Base-by-base conservation (phyloP, 768 basidiomycete species). In the Xanthoconium purpureum region DNA sequence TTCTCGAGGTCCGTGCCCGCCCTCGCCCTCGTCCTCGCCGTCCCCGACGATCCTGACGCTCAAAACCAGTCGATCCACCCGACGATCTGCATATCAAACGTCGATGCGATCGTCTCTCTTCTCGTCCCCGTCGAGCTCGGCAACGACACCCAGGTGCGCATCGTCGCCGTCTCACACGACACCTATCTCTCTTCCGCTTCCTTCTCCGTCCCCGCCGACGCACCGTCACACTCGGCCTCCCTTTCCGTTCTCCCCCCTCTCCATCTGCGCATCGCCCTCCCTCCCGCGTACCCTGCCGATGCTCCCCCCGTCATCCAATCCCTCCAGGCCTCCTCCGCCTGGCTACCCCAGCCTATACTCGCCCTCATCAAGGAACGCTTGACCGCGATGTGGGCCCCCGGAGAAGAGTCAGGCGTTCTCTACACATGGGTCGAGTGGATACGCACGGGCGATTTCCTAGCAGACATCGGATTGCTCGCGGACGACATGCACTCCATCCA, bases 381-480 rank as follows among this genome's bases (percentile, higher is more conserved):
- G 47, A 56, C 67, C n/a, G 73, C 75, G 1, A 81, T 80, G 77
- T 91, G 88, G 87, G 75, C 63, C 12, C 61, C 66, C 30, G 59
- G 51, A 4, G 85, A 84, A 17, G 62, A 63, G 5, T 80, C 85
- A 36, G 79, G 80, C 20, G 74, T 87, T 6, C 74, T 92, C 5
- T 91, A 85, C 61, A 75, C 73, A 38, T 89, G 88, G 88, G 75
- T 89, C 45, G 89, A 91, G 67, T 85, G 77, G 70, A 78, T 91
- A 48, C 81, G 84, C 24, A 81, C 76, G 10, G 89, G 84, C 5
- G 82, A 85, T 35, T 88, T 91, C 65, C 68, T 91, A 24, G 65
- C 72, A 6, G 66, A 71, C 30, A 64, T 85, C 20, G 73, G 76
- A 6, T 59, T 87, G 40, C 66, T 33, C 18, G 66, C 63, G 30